phyloP scores from a whole-genome alignment of 345 rosid species.

The Eucalyptus melliodora region DNA sequence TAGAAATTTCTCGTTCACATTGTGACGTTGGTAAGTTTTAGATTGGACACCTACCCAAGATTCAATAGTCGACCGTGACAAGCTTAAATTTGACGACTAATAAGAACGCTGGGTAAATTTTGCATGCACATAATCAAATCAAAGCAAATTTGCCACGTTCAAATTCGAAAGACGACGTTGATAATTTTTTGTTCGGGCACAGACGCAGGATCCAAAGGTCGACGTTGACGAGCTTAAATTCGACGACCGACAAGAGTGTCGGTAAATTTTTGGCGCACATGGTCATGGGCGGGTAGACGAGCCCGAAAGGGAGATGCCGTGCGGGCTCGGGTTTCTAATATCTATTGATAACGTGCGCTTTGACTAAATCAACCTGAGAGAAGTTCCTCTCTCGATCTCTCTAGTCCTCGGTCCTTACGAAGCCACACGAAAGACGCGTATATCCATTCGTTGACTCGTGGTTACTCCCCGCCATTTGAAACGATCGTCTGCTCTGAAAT shows the following conservation, averaged over 20 bases:
- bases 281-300: background rate
- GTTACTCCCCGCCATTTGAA: background rate
- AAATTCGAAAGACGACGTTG: background rate
- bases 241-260: background rate
- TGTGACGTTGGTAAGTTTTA: background rate
- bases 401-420: accelerated
- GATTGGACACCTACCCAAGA: background rate
- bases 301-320: background rate
- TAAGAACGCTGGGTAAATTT: background rate
- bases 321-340: background rate
- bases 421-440: background rate
- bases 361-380: background rate
- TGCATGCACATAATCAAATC: background rate
- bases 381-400: background rate
- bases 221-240: background rate
- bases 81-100: background rate
- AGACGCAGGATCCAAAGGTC: background rate
- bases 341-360: background rate
- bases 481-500: background rate
- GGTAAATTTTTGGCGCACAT: background rate
- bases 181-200: background rate
- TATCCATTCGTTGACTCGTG: background rate
- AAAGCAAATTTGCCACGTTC: too few relatives aligned
- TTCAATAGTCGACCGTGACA: background rate
- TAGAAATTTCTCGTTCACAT: background rate